Percentiles rank a stretch among this genome's conserved stretches.
These are phyloP conservation scores for Zizania palustris DNA, from an alignment of 202 grass and related monocot species.

Conservation along the genomic window DNA sequence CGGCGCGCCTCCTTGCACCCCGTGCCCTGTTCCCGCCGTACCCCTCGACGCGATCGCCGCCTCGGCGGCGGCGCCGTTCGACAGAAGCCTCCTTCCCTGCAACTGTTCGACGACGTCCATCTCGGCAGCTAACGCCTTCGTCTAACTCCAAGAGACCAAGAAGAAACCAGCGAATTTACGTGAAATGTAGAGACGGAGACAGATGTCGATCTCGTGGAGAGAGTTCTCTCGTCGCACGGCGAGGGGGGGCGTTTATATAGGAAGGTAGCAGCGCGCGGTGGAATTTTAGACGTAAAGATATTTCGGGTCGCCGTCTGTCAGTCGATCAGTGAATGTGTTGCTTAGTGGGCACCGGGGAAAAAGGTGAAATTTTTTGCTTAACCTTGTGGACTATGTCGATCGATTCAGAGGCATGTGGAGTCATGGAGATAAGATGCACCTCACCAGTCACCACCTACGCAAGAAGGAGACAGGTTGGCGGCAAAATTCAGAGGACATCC, in stretches of 20 bases:
- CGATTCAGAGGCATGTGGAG: conserved; percentile 12
- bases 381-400: conserved; percentile 21
- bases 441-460: neutral
- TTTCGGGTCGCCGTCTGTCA: conserved; percentile 17
- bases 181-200: neutral
- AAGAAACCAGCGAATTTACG: neutral
- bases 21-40: neutral
- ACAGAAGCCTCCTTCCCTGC: conserved; percentile 59
- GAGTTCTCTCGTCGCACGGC: conserved; percentile 39
- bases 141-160: neutral
- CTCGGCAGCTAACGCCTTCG: neutral
- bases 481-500: neutral
- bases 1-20: neutral
- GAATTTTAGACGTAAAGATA: conserved; percentile 22
- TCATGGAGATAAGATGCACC: conserved; percentile 39
- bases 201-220: neutral
- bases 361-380: neutral
- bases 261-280: conserved; percentile 2
- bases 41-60: conserved; percentile 12
- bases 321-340: neutral
- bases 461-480: neutral
- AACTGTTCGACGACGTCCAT: conserved; percentile 44
- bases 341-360: conserved; percentile 24
- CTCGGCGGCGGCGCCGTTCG: neutral
- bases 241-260: conserved; percentile 47